Evolutionary conservation across 2,329 filamentous ascomycete genomes (phyloP), one percentile per base, ranked within the genome.

Genomic region (Trichophyton schoenleinii): DNA sequence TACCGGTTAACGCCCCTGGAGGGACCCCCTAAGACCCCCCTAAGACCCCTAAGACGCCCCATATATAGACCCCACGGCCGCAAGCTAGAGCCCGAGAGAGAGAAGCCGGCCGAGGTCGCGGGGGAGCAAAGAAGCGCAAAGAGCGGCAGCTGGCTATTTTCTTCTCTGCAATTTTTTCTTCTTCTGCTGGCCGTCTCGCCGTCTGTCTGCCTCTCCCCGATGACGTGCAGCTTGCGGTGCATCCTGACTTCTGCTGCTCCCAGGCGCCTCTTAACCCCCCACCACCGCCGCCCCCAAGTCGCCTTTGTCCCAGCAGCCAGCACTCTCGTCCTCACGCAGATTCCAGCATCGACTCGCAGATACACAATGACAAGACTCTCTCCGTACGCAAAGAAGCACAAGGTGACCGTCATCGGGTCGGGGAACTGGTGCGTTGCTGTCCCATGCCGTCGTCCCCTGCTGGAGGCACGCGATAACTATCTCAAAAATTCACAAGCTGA

Each of bases 381-480:
- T 63, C 72, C 80, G 61, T 76, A 82, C 65, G 77, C 79, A 64
- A 88, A 84, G 78, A 91, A 87, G 77, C 91, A 96, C 83, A 95
- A 91, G 81, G 89, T 96, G 70, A 91, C 91, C 64, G 84, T 99
- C 59, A 84, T 99, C 67, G 94, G 94, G 68, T 97, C 92, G 59
- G 94, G 94, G 70, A 99, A 99, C 76, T 99, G 94, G 91, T 92
- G 79, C 64, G 80, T 60, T n/a, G 48, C 20, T 52, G 8, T 25
- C 13, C 28, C 28, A 22, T 31, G 28, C 7, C 28, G 28, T 31
- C 28, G 6, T 31, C 28, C 28, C 8, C 22, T 15, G 11, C 13
- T 25, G 18, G 6, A 48, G 20, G 18, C 22, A 7, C 55, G 9
- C 41, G 13, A 38, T 38, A 18, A 18, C 18, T 18, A 38, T 38